Base-by-base conservation (phyloP, 495 filamentous ascomycete species). In the Apodospora peruviana region DNA sequence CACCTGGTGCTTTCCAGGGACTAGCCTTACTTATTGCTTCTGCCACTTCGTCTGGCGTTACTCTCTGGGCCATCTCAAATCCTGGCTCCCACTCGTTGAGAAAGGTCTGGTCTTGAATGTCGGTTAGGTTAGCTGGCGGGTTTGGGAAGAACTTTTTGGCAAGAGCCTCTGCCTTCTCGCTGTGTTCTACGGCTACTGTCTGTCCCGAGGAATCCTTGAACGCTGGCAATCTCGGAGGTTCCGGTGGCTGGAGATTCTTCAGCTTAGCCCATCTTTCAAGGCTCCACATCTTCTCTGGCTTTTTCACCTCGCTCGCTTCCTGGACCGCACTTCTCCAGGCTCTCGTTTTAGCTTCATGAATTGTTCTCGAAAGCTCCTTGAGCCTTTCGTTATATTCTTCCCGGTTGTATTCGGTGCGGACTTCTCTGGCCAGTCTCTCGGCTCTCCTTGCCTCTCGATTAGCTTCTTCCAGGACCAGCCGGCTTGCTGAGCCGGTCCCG, bases 261-360 rank as follows among this genome's bases (percentile, higher is more conserved):
- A 36, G 29, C 9, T 27, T 36, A 23, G 43, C 43, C 43, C 43
- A 45, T 20, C 29, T 36, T 36, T 45, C 43, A 2, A 45, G 25
- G 8, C 12, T 14, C 42, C 42, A 32, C 23, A 45, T 32, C 24
- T 34, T 25, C 17, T 45, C 42, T 22, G 11, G 42, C 3, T 19
- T 1, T 14, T 32, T 25, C 8, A 17, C 24, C 8, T 32, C 42
- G 24, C 12, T 34, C 9, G 29, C 29, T 14, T 46, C 29, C 17
- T 46, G 17, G 11, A 32, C 14, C 27, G 27, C 14, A 32, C 27
- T 32, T 14, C 27, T 32, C 27, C 27, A 32, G 27, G 27, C 27
- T 32, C 14, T 32, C 27, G 27, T 32, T 32, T 32, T 32, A 14
- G 27, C 27, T 32, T 32, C 27, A 7, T 32, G 27, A 14, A 37